Evolutionary conservation across 371 early-diverging fungal species (phyloP), one percentile per base, ranked within the genome.

Genomic region (Mucor sp.): DNA sequence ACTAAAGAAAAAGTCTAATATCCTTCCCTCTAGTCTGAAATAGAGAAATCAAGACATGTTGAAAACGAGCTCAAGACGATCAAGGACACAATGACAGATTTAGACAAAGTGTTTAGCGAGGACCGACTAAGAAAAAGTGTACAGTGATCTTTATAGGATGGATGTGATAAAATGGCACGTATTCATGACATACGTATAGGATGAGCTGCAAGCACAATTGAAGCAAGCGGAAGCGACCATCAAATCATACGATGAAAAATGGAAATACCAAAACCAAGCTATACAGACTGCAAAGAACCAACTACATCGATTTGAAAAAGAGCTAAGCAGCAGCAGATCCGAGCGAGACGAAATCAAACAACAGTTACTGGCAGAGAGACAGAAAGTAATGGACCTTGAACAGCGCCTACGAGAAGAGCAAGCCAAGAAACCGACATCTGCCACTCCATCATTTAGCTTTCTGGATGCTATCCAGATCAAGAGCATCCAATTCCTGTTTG

Each of bases 21-120:
- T 4, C 8, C 19, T 17, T 47, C 21, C 30, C 28, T 53, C n/a
- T n/a, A 76, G 78, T 50, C 53, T 17, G 82, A 81, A 57, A 41
- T 81, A 30, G 74, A 75, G 27, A 62, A 75, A 67, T 79, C 82
- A 39, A 75, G 74, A 65, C 56, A 67, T 30, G 69, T 81, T 4
- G 79, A 79, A 60, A 65, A 67, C 11, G 79, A 81, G 39, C 53
- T 81, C 25, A 64, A 59, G 33, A 50, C 67, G 17, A 72, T 74
- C 53, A 77, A 74, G 47, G 71, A 74, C 17, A 61, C 72, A 25
- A 59, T 79, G 6, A 23, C 25, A 1, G 74, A 75, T 48, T 60
- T 76, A 15, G 72, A 78, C 48, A 70, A 63, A 58, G 48, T 71
- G 21, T 59, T 69, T 5, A 60, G 57, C 43, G 32, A 69, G n/a